phyloP scores from a whole-genome alignment of 2,329 filamentous ascomycete genomes.

The Aspergillus neotritici region DNA sequence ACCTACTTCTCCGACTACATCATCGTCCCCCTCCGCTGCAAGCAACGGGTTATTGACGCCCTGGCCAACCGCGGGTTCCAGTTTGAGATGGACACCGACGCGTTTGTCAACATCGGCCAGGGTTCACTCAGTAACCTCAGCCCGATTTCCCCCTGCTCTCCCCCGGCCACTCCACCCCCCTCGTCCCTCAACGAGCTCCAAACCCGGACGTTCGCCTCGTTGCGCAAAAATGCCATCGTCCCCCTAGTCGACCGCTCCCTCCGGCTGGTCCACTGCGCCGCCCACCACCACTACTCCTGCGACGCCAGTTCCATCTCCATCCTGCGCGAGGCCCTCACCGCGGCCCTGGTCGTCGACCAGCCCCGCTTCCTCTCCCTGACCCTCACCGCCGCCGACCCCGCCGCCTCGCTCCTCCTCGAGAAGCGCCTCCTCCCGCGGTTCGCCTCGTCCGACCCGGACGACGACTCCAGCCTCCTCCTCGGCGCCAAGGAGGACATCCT shows the following conservation, averaged over 20 bases:
- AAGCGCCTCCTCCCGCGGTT: slow-evolving; percentile 56
- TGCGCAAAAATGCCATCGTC: slow-evolving; percentile 69
- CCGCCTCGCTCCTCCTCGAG: slow-evolving; percentile 43
- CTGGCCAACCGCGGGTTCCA: slow-evolving; percentile 76
- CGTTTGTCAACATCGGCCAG: slow-evolving; percentile 58
- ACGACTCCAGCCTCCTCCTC: slow-evolving; percentile 62
- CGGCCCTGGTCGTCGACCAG: slow-evolving; percentile 33
- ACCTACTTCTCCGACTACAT: slow-evolving; percentile 98
- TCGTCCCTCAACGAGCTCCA: slow-evolving; percentile 75
- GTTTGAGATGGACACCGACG: slow-evolving; percentile 65
- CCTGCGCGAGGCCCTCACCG: slow-evolving; percentile 35
- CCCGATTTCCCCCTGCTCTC: slow-evolving; percentile 30
- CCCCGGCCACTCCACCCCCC: slow-evolving; percentile 67
- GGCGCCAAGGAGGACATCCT: slow-evolving; percentile 64
- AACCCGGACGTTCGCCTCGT: slow-evolving; percentile 71
- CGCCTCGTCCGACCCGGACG: slow-evolving; percentile 45
- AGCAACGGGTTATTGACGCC: slow-evolving; percentile 67
- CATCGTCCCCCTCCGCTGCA: slow-evolving; percentile 72
- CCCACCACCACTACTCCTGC: slow-evolving; percentile 45
- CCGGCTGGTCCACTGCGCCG: slow-evolving; percentile 76
- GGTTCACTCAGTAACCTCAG: slow-evolving; percentile 40
- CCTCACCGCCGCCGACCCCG: slow-evolving; percentile 40
- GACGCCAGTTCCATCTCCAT: slow-evolving; percentile 34
- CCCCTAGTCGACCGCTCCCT: slow-evolving; percentile 65
- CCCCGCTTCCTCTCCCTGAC: slow-evolving; percentile 48